Evolutionary conservation across 169 alveolate genomes (phyloP).

Genomic region (Plasmodium vinckei): DNA sequence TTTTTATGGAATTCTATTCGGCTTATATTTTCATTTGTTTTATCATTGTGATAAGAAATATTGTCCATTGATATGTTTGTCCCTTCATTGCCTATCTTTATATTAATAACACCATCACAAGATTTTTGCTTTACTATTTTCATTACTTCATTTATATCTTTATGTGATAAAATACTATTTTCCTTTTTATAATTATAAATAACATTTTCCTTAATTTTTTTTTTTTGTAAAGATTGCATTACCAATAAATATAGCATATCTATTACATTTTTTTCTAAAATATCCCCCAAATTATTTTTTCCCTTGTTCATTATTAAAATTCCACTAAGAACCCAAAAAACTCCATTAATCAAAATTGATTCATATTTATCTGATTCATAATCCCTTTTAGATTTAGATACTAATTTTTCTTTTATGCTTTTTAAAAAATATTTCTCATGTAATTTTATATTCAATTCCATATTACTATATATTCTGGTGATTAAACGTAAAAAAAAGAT

Average conservation of each 20-base stretch:
- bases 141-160: constrained; percentile 40
- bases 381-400: not conserved
- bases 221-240: constrained; percentile 57
- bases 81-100: not conserved
- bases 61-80: not conserved
- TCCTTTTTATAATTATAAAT: constrained; percentile 51
- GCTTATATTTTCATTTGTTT: not conserved
- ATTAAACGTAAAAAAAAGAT: not conserved
- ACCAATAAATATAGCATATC: constrained; percentile 32
- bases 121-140: not conserved
- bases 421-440: constrained; percentile 65
- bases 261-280: constrained; percentile 37
- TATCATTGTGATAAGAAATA: not conserved
- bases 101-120: constrained; percentile 1
- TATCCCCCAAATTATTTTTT: constrained; percentile 17
- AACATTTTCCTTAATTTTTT: constrained; percentile 37
- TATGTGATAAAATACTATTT: constrained; percentile 25
- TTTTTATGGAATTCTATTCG: not conserved
- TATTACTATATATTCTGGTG: not conserved
- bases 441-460: constrained; percentile 31
- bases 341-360: constrained; percentile 44
- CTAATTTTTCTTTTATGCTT: constrained; percentile 37
- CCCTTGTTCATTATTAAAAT: constrained; percentile 26
- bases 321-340: constrained; percentile 69
- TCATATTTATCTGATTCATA: constrained; percentile 33